Evolutionary conservation across 805 yeast genomes (phyloP), one percentile per base, ranked within the genome.

Genomic region (Cyberlindnera misumaiensis): DNA sequence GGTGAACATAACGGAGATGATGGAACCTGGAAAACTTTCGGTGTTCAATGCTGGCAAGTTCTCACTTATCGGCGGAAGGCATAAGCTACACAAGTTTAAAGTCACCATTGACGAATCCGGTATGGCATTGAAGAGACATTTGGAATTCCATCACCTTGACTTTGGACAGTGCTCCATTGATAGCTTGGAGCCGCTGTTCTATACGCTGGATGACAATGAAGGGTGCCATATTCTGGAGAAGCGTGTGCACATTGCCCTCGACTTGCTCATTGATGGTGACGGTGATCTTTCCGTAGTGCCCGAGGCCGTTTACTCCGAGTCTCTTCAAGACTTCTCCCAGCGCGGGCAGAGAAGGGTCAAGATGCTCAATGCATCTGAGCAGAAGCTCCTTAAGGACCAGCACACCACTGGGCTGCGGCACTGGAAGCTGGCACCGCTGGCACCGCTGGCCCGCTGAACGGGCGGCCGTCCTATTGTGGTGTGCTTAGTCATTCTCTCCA

Each of bases 71-170:
- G 36, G 36, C n/a, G 36, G 36, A 8, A 15, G 31, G 14, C 36
- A 34, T 15, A 34, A 34, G 25, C n/a, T 34, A 5, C 36, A 34
- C 26, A 26, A n/a, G 17, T 34, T 34, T 17, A 24, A 34, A 4
- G 11, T 34, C n/a, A 17, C 36, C 8, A 6, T 77, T 69, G 81
- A 75, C 44, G 84, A 78, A 45, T 64, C 71, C 4, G 83, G 83
- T 0, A 52, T 71, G 17, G 70, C 67, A 43, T 45, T 72, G 17
- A 79, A 77, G 52, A 64, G 73, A 0, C 77, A 80, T 3, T 67
- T 76, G 41, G 55, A 67, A 27, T 63, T 72, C 5, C 63, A 53
- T 32, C 71, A 67, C 48, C 56, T 72, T 29, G 75, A 72, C 42
- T 45, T 53, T 35, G 45, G 35, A 22, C 34, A 18, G 11, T 35